Conservation (phyloP, 805 yeast genomes). For the Candida railenensis region DNA sequence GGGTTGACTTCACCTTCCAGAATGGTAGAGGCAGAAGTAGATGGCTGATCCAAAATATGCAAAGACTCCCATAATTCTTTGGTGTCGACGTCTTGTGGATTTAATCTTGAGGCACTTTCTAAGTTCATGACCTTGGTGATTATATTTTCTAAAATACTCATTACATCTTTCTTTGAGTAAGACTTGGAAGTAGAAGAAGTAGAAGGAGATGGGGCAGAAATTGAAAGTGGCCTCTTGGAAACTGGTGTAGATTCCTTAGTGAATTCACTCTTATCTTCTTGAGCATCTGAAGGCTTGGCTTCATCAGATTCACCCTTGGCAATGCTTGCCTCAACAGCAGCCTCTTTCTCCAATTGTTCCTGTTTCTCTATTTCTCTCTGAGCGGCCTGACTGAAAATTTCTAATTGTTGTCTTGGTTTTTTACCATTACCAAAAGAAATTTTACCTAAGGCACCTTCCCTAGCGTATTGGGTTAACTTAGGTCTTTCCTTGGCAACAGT, state of each 20-base stretch:
- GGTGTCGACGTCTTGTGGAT: slow-evolving; percentile 33
- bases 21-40: slow-evolving; percentile 43
- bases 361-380: slow-evolving; percentile 43
- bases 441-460: slow-evolving; percentile 89
- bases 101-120: slow-evolving; percentile 57
- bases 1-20: slow-evolving; percentile 59
- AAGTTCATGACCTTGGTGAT: slow-evolving; percentile 74
- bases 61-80: slow-evolving; percentile 70
- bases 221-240: slow-evolving; percentile 23
- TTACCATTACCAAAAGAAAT: slow-evolving; percentile 76
- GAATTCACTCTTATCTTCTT: slow-evolving; percentile 12
- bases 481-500: slow-evolving; percentile 91
- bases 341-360: slow-evolving; percentile 19
- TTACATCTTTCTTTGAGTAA: slow-evolving; percentile 42
- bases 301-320: slow-evolving; percentile 14
- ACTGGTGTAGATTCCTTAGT: slow-evolving; percentile 17
- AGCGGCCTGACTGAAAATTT: slow-evolving; percentile 52
- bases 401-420: slow-evolving; percentile 85
- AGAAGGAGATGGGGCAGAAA: slow-evolving; percentile 26
- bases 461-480: slow-evolving; percentile 59
- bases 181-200: slow-evolving; percentile 17
- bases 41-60: slow-evolving; percentile 63
- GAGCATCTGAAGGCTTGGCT: slow-evolving; percentile 17
- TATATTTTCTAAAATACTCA: slow-evolving; percentile 74
- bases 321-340: slow-evolving; percentile 22